These are phyloP conservation scores for Boletus tylopilopsis DNA, from an alignment of 768 basidiomycete species.

Conservation along the genomic window DNA sequence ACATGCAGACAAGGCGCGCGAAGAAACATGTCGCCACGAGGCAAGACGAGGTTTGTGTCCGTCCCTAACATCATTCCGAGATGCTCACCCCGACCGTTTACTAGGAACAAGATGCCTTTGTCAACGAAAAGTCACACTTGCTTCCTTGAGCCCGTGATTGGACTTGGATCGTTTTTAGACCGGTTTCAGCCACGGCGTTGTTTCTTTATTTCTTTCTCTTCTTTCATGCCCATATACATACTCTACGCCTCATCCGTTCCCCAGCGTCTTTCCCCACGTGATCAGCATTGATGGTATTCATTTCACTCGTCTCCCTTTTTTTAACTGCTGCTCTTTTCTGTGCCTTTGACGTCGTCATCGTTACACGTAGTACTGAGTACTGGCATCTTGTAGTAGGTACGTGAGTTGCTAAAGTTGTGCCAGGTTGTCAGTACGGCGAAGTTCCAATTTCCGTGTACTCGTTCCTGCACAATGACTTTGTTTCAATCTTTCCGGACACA, in stretches of 20 bases:
- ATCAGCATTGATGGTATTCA: slow-evolving; percentile 3
- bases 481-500: too few relatives aligned
- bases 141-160: slow-evolving; percentile 16
- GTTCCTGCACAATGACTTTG: too few relatives aligned
- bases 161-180: neutral
- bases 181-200: too few relatives aligned
- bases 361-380: slow-evolving; percentile 10
- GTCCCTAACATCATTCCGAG: neutral
- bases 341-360: too few relatives aligned
- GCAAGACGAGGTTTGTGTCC: slow-evolving; percentile 10
- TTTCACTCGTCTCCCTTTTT: too few relatives aligned
- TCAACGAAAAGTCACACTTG: slow-evolving; percentile 24
- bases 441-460: too few relatives aligned
- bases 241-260: neutral
- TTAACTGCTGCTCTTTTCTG: neutral
- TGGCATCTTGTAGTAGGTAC: slow-evolving; percentile 11
- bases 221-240: neutral
- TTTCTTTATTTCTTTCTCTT: neutral
- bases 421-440: too few relatives aligned
- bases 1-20: slow-evolving; percentile 6
- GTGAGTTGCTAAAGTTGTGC: slow-evolving; percentile 6
- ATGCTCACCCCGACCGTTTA: neutral
- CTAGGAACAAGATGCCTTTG: slow-evolving; percentile 3
- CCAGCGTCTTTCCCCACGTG: too few relatives aligned
- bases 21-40: neutral